These are phyloP conservation scores for Cadophora gregata DNA, from an alignment of 2,329 filamentous ascomycete species.

Conservation along the genomic window DNA sequence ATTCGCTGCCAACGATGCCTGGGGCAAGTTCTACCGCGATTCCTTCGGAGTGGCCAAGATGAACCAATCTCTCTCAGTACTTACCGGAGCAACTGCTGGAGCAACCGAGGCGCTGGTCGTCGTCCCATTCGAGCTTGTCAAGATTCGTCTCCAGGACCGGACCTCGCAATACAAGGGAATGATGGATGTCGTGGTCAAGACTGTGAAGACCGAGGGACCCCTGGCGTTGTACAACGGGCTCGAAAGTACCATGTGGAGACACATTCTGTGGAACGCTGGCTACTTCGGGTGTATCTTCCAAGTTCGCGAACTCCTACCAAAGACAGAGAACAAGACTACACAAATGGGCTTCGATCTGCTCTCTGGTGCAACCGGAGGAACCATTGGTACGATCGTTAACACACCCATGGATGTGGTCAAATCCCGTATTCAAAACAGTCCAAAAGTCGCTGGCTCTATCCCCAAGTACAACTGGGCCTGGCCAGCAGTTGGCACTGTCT, in stretches of 20 bases:
- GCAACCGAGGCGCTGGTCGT: constrained; percentile 97
- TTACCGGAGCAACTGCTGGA: constrained; percentile 93
- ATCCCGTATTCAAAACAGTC: constrained; percentile 94
- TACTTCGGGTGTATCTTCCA: constrained; percentile 99
- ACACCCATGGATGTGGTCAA: constrained; percentile 98
- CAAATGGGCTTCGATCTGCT: constrained; percentile 89
- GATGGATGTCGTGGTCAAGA: constrained; percentile 81
- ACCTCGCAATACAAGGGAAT: constrained; percentile 88
- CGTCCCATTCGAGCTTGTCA: constrained; percentile 97
- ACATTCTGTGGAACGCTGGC: constrained; percentile 91
- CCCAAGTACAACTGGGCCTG: constrained; percentile 99
- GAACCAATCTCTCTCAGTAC: constrained; percentile 88
- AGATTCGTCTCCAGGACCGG: constrained; percentile 97
- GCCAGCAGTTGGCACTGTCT: constrained; percentile 83
- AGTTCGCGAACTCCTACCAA: constrained; percentile 82
- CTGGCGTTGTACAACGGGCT: constrained; percentile 95
- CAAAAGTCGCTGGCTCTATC: constrained; percentile 77
- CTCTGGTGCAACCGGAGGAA: constrained; percentile 87
- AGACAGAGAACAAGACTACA: constrained; percentile 77
- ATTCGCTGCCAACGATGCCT: constrained; percentile 98
- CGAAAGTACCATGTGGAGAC: constrained; percentile 95
- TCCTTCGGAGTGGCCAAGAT: constrained; percentile 85
- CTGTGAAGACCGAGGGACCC: constrained; percentile 79
- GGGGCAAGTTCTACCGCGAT: constrained; percentile 92
- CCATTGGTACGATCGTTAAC: constrained; percentile 88